A percentile compares a stretch with the other conserved stretches of the same genome.
Evolutionary conservation across 2,329 filamentous ascomycete genomes (phyloP).

Genomic region (Arthrinium phaeospermum): DNA sequence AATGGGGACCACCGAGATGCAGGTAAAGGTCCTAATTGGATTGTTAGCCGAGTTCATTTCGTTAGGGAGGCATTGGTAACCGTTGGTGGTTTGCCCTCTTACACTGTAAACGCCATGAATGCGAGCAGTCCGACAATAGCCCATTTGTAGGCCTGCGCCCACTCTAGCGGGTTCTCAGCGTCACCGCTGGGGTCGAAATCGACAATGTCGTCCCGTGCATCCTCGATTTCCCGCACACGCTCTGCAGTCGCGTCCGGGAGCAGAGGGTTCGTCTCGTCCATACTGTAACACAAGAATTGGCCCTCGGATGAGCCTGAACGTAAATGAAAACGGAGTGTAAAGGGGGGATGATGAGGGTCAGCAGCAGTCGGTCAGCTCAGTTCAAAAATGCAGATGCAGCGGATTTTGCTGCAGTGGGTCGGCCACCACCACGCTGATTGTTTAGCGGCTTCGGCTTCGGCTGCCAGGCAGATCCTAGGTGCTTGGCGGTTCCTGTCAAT

Average conservation of each 20-base stretch:
- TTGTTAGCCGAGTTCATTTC: slow-evolving; percentile 13
- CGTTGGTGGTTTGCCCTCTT: slow-evolving; percentile 23
- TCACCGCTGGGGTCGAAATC: slow-evolving; percentile 54
- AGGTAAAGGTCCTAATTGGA: slow-evolving; percentile 58
- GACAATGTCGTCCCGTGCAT: slow-evolving; percentile 40
- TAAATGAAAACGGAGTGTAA: background rate
- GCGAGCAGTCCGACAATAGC: slow-evolving; percentile 57
- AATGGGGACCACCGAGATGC: slow-evolving; percentile 60
- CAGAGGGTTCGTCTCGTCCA: slow-evolving; percentile 44
- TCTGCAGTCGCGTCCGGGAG: slow-evolving; percentile 33
- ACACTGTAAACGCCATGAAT: slow-evolving; percentile 63
- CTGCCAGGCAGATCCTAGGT: background rate
- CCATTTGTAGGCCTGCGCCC: slow-evolving; percentile 59
- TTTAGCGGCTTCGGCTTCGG: background rate
- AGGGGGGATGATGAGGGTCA: background rate
- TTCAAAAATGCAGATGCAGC: background rate
- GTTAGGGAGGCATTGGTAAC: background rate
- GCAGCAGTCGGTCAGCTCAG: background rate
- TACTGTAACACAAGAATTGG: slow-evolving; percentile 22
- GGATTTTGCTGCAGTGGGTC: background rate
- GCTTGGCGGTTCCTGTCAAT: background rate
- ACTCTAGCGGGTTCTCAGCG: slow-evolving; percentile 58
- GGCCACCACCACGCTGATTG: background rate
- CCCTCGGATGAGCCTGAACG: background rate
- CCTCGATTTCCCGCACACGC: slow-evolving; percentile 30